Percentiles rank a stretch among this genome's conserved stretches.
These are phyloP conservation scores for Colletotrichum echinochloae DNA, from an alignment of 2,329 filamentous ascomycete species.

Conservation along the genomic window DNA sequence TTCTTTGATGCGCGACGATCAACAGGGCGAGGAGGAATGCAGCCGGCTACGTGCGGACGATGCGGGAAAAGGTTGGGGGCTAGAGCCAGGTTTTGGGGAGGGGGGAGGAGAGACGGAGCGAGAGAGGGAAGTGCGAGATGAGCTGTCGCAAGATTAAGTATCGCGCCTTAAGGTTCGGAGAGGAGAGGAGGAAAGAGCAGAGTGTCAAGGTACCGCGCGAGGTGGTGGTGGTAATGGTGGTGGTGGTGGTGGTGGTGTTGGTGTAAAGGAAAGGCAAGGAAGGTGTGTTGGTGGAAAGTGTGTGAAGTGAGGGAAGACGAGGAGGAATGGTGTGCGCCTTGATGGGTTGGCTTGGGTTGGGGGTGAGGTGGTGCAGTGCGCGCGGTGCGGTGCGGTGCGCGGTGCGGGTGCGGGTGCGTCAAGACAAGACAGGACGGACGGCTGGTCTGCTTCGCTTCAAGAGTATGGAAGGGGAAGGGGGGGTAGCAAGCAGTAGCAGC, in stretches of 20 bases:
- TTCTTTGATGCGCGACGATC: slow-evolving; percentile 26
- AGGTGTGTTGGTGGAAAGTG: slow-evolving; percentile 41
- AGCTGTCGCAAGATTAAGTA: slow-evolving; percentile 43
- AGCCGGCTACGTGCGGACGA: slow-evolving; percentile 32
- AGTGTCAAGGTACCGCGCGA: slow-evolving; percentile 30
- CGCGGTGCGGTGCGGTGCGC: slow-evolving; percentile 25
- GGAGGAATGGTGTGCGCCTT: slow-evolving; percentile 38
- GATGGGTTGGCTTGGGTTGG: slow-evolving; percentile 37
- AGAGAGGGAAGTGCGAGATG: slow-evolving; percentile 28
- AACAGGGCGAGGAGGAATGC: slow-evolving; percentile 28
- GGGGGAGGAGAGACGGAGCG: slow-evolving; percentile 14
- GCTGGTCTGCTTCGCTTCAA: slow-evolving; percentile 22
- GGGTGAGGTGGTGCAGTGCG: slow-evolving; percentile 31
- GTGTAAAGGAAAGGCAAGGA: slow-evolving; percentile 31
- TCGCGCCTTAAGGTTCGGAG: slow-evolving; percentile 38
- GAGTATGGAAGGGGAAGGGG: slow-evolving; percentile 17
- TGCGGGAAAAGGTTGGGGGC: slow-evolving; percentile 30
- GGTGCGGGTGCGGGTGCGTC: slow-evolving; percentile 38
- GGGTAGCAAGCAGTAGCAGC: not conserved
- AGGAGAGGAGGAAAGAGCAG: slow-evolving; percentile 18
- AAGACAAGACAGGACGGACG: slow-evolving; percentile 35
- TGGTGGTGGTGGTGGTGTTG: slow-evolving; percentile 27
- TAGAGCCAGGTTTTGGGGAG: slow-evolving; percentile 24
- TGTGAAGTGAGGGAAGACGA: slow-evolving; percentile 32
- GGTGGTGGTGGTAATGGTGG: slow-evolving; percentile 21